Evolutionary conservation across 345 rosid genomes (phyloP).

Genomic region (Gossypium stocksii): DNA sequence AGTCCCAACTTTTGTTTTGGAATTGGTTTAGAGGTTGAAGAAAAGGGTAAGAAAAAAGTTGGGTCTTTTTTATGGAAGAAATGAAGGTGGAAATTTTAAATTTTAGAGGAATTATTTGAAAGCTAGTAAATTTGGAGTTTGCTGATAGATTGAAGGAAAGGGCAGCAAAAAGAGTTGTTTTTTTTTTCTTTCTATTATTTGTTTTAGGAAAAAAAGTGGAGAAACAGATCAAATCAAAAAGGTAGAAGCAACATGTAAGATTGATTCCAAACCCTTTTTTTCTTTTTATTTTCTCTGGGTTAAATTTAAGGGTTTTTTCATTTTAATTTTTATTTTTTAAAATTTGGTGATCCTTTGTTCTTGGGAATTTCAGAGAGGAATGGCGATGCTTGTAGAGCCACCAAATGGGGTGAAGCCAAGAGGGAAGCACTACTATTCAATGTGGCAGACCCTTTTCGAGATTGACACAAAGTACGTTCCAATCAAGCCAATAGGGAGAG

Average conservation of each 20-base stretch:
- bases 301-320: too few relatives aligned
- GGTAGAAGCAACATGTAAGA: slow-evolving; percentile 3
- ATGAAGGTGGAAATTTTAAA: not conserved
- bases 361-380: slow-evolving; percentile 30
- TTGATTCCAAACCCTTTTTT: not conserved
- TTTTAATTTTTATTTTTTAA: not conserved
- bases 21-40: not conserved
- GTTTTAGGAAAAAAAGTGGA: not conserved
- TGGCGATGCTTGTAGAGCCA: slow-evolving; percentile 82
- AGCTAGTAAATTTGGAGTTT: slow-evolving; percentile 2
- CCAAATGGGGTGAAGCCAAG: slow-evolving; percentile 55
- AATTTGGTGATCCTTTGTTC: not conserved
- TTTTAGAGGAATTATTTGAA: not conserved
- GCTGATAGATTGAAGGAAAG: slow-evolving; percentile 4
- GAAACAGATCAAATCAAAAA: not conserved
- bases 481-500: slow-evolving; percentile 80
- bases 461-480: slow-evolving; percentile 81
- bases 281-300: not conserved
- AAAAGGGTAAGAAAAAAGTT: not conserved
- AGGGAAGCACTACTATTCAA: slow-evolving; percentile 79
- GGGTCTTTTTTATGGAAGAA: not conserved
- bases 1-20: not conserved
- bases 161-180: not conserved
- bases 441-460: slow-evolving; percentile 87
- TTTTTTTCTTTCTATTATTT: not conserved